phyloP scores from a whole-genome alignment of 1,139 yeast genomes.

The Debaryomycetaceae sp. region DNA sequence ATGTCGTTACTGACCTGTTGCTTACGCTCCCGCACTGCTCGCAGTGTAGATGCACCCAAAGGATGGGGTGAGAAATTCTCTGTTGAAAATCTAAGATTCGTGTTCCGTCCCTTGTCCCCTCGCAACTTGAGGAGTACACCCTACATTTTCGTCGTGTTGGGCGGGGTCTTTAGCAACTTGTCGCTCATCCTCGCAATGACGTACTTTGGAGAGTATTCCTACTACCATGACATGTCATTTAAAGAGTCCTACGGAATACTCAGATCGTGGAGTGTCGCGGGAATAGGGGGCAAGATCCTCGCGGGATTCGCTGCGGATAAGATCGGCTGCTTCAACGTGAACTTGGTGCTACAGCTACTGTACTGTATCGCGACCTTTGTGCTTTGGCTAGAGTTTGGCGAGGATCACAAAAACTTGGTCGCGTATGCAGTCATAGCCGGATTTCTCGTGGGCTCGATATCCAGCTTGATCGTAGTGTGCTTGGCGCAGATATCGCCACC shows the following conservation, averaged over 20 bases:
- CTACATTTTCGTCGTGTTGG: conserved; percentile 5
- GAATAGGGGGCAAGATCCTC: conserved; percentile 20
- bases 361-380: conserved; percentile 13
- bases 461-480: conserved; percentile 23
- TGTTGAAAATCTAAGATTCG: neutral
- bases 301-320: conserved; percentile 22
- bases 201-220: conserved; percentile 20
- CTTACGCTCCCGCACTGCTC: conserved; percentile 26
- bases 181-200: conserved; percentile 36
- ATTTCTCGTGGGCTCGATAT: conserved; percentile 12
- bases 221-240: conserved; percentile 14
- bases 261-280: conserved; percentile 18
- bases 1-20: conserved; percentile 26
- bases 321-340: conserved; percentile 21
- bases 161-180: conserved; percentile 24
- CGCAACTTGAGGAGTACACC: conserved; percentile 3
- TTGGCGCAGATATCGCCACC: conserved; percentile 19
- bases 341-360: conserved; percentile 11
- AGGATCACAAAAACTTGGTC: conserved; percentile 13
- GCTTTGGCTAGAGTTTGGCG: conserved; percentile 22
- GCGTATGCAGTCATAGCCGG: conserved; percentile 20
- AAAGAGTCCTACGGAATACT: conserved; percentile 14
- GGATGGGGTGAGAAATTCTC: too few relatives aligned
- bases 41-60: too few relatives aligned
- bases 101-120: neutral